A percentile compares a stretch with the other conserved stretches of the same genome.
phyloP scores from a whole-genome alignment of 2,329 filamentous ascomycete species.

The Aureobasidium mangrovei region DNA sequence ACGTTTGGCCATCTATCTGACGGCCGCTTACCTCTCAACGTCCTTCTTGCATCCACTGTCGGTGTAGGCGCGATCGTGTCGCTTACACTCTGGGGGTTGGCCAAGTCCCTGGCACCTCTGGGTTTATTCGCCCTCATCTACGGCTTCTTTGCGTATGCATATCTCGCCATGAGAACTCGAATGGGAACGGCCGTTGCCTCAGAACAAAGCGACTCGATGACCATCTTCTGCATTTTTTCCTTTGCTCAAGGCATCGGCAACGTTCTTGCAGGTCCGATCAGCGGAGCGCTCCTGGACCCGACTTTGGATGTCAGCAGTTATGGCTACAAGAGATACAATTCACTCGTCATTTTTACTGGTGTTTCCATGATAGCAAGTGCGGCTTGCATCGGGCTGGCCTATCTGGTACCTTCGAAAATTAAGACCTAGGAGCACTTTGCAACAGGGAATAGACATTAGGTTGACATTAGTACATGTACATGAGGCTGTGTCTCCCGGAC shows the following conservation, averaged over 20 bases:
- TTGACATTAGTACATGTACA: background rate
- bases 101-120: conserved; percentile 29
- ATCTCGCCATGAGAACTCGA: conserved; percentile 25
- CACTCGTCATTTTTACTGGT: conserved; percentile 20
- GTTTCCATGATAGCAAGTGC: conserved; percentile 7
- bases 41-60: conserved; percentile 30
- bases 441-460: background rate
- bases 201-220: conserved; percentile 19
- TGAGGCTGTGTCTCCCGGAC: background rate
- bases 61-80: conserved; percentile 34
- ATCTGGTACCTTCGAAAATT: background rate
- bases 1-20: conserved; percentile 34
- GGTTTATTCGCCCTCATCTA: conserved; percentile 36
- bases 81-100: conserved; percentile 41
- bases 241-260: conserved; percentile 23
- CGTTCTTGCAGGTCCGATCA: conserved; percentile 22
- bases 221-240: conserved; percentile 21
- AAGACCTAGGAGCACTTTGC: background rate
- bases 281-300: conserved; percentile 17
- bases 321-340: conserved; percentile 16
- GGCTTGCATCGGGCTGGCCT: background rate
- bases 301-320: conserved; percentile 11
- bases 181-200: conserved; percentile 21
- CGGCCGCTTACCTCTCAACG: conserved; percentile 19
- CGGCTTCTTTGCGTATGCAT: conserved; percentile 38